These are phyloP conservation scores for Syzygium aromaticum DNA, from an alignment of 345 rosid species.

Conservation along the genomic window DNA sequence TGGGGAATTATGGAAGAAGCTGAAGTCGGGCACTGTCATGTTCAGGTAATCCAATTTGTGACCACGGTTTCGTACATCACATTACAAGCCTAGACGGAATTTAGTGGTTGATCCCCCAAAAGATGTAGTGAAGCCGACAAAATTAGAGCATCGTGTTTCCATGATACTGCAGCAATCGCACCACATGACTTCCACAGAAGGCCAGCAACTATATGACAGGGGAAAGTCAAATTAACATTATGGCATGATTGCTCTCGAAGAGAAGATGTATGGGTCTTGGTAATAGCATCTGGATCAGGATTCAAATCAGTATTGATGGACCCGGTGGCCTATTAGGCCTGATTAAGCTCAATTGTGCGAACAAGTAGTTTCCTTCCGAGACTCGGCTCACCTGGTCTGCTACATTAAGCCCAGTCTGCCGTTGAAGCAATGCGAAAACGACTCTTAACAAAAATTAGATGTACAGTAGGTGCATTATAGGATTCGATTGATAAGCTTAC, in stretches of 20 bases:
- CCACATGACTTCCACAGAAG: not conserved
- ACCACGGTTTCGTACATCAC: not conserved
- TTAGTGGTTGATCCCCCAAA: not conserved
- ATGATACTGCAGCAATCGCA: too few species aligned
- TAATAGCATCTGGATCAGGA: not conserved
- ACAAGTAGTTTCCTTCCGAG: not conserved
- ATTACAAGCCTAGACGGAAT: not conserved
- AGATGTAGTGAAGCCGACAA: not conserved
- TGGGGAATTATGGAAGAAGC: not conserved
- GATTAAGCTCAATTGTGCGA: not conserved
- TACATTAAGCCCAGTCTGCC: not conserved
- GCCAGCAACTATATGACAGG: not conserved
- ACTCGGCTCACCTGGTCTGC: not conserved
- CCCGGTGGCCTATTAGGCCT: not conserved
- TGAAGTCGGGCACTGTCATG: not conserved
- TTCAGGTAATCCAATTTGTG: fast-evolving
- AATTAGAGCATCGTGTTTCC: too few species aligned
- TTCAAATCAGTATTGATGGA: not conserved
- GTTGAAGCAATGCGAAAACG: fast-evolving
- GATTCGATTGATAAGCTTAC: not conserved
- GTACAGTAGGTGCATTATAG: not conserved
- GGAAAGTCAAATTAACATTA: not conserved
- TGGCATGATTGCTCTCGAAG: not conserved
- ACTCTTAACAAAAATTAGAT: too few species aligned
- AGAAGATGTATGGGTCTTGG: not conserved